These are phyloP conservation scores for Phytophthora vignae DNA, from an alignment of 352 stramenopile species.

Conservation along the genomic window DNA sequence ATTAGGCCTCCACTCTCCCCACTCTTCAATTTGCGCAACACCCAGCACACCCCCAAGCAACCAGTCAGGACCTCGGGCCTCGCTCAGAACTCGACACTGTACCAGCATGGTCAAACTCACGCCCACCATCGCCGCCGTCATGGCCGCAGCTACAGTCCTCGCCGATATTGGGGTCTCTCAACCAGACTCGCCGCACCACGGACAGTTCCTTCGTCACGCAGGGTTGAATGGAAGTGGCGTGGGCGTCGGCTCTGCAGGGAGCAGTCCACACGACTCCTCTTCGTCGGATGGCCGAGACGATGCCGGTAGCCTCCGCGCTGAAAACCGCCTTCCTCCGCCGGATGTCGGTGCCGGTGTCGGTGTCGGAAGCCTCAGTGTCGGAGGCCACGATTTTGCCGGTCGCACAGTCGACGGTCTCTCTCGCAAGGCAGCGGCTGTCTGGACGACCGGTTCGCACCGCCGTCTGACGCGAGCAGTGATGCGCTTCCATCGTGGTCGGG, in stretches of 20 bases:
- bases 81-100: background rate
- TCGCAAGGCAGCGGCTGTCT: background rate
- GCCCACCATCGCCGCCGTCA: background rate
- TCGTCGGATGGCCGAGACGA: background rate
- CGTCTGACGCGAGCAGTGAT: background rate
- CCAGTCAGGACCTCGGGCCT: background rate
- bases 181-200: background rate
- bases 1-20: background rate
- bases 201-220: background rate
- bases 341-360: background rate
- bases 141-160: background rate
- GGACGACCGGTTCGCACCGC: background rate
- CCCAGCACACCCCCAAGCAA: constrained; percentile 7
- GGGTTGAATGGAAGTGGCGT: background rate
- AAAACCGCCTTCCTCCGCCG: background rate
- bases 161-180: background rate
- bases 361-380: background rate
- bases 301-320: background rate
- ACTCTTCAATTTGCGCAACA: constrained; percentile 5
- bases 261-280: background rate
- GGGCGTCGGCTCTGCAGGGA: background rate
- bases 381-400: background rate
- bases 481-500: background rate
- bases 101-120: constrained; percentile 7
- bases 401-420: background rate